Evolutionary conservation across 345 rosid genomes (phyloP), one percentile per base, ranked within the genome.

Genomic region (Conringia planisiliqua): DNA sequence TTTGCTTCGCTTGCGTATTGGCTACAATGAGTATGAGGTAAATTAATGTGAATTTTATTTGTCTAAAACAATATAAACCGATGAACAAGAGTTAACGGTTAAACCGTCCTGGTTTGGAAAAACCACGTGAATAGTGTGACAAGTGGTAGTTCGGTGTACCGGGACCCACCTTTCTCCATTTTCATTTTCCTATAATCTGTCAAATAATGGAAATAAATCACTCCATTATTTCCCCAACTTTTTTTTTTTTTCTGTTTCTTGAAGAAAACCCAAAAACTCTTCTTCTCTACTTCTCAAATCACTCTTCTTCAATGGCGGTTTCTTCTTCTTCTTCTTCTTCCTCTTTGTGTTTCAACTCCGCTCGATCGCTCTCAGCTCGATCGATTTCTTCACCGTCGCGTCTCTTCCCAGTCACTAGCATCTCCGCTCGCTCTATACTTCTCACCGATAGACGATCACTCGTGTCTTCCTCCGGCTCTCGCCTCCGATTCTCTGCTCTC

Each of bases 371-470:
- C 4, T 60, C 46, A 51, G 0, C 62, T 12, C 51, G 36, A 42
- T 67, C 76, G 83, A 78, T 82, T 52, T 40, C 82, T 38, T 66
- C 73, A 65, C 30, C 79, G 40, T 57, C 77, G 62, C 60, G 51
- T 66, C 70, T 46, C 42, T 68, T 61, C 76, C 70, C 79, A 42
- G 42, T 65, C 20, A 16, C 77, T 4, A 75, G 9, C 46, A 8
- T 59, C 71, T 76, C 76, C 56, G 63, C 59, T 32, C 36, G n/a
- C 38, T 75, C 75, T 80, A 84, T 17, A 72, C 82, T 50, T 83
- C 85, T 32, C 58, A 7, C 71, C 39, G 63, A 69, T 2, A 73
- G 20, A 43, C 52, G 57, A 27, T 40, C 74, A 3, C 64, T 79
- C 40, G 43, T 43, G 59, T 66, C 73, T 74, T 66, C 52, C 10